These are phyloP conservation scores for Pseudocercospora fuligena DNA, from an alignment of 2,329 filamentous ascomycete species.

Conservation along the genomic window DNA sequence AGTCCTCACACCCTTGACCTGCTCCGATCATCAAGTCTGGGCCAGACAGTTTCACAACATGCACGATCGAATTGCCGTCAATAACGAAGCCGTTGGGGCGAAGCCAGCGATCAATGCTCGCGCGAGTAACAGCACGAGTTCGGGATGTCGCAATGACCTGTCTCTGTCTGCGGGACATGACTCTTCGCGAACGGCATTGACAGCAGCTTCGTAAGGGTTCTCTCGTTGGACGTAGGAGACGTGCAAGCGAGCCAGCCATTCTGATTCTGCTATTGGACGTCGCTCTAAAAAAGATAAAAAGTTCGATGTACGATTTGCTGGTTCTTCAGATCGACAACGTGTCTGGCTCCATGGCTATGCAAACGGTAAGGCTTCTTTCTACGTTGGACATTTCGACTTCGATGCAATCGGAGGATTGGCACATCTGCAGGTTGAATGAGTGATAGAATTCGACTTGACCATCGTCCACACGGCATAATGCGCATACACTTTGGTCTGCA, in stretches of 20 bases:
- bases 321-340: no score
- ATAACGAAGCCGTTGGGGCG: neutral
- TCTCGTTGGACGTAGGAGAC: neutral
- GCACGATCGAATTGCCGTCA: neutral
- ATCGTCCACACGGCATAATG: no score
- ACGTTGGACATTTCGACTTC: no score
- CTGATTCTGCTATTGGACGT: neutral
- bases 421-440: no score
- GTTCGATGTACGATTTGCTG: neutral
- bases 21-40: neutral
- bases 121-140: neutral
- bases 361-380: no score
- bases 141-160: neutral
- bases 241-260: neutral
- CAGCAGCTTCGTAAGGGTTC: neutral
- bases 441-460: no score
- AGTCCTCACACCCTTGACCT: neutral
- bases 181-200: constrained; percentile 5
- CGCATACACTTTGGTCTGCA: no score
- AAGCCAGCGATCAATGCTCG: neutral
- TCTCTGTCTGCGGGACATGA: constrained; percentile 10
- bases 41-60: constrained; percentile 3
- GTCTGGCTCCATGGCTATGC: no score
- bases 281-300: neutral
- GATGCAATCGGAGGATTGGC: no score